Conservation (phyloP, 2,329 filamentous ascomycete species). For the Fusarium cyanostomum region DNA sequence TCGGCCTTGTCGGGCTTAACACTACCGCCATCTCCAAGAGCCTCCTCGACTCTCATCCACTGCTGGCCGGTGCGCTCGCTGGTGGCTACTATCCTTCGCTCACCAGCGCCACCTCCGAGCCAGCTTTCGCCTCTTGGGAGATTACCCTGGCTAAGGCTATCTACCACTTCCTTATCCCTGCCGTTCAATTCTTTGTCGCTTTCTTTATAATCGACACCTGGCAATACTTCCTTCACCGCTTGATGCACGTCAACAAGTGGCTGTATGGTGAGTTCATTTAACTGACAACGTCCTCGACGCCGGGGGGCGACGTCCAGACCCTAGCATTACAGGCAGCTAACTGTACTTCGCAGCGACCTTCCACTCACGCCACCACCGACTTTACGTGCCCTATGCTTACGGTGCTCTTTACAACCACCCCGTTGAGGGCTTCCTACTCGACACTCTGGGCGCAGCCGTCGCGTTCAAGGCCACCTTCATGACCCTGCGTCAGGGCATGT, state of each 20-base stretch:
- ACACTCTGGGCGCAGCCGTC: constrained; percentile 86
- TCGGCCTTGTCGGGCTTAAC: constrained; percentile 80
- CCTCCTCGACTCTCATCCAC: constrained; percentile 74
- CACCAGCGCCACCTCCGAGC: constrained; percentile 68
- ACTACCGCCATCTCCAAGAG: constrained; percentile 78
- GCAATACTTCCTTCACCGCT: constrained; percentile 97
- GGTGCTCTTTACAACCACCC: constrained; percentile 98
- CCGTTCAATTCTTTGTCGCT: constrained; percentile 78
- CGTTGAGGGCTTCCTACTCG: constrained; percentile 90
- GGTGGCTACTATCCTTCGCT: constrained; percentile 85
- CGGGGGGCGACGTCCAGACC: neutral
- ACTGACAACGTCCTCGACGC: neutral
- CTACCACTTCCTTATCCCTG: constrained; percentile 82
- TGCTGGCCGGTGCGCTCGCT: constrained; percentile 77
- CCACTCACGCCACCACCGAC: constrained; percentile 93
- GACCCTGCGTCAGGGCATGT: constrained; percentile 86
- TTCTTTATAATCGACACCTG: constrained; percentile 88
- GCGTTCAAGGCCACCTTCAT: constrained; percentile 84
- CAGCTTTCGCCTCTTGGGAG: constrained; percentile 88
- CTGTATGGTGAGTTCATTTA: constrained; percentile 78
- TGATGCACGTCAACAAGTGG: constrained; percentile 98
- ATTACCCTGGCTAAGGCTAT: constrained; percentile 75
- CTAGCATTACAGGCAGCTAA: constrained; percentile 6
- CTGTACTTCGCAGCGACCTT: constrained; percentile 70
- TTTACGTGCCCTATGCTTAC: constrained; percentile 98